Percentiles rank a stretch among this genome's conserved stretches.
Conservation (phyloP, 2,329 filamentous ascomycete genomes). For the Ophiognomonia clavigignenti-juglandacearum region DNA sequence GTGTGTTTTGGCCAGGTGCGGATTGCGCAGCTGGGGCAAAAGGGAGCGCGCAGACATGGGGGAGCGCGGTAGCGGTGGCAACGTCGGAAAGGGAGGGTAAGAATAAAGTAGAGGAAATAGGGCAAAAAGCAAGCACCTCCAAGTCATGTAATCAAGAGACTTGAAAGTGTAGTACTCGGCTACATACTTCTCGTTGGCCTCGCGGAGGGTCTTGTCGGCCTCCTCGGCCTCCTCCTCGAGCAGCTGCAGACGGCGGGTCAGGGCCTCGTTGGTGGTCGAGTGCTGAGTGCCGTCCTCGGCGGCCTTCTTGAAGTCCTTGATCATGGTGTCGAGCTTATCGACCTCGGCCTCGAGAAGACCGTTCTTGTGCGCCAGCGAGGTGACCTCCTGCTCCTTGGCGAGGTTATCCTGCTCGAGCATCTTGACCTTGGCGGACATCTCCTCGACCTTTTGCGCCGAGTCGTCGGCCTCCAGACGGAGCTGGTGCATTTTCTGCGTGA, state of each 20-base stretch:
- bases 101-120: constrained; percentile 4
- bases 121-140: constrained; percentile 17
- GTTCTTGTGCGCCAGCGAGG: constrained; percentile 93
- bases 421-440: constrained; percentile 85
- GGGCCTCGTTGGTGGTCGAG: constrained; percentile 84
- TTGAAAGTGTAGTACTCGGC: constrained; percentile 17
- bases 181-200: constrained; percentile 93
- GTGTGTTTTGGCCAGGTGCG: not conserved
- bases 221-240: constrained; percentile 98
- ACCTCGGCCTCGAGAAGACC: constrained; percentile 82
- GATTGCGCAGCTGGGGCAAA: not conserved
- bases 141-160: constrained; percentile 16
- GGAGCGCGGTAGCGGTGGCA: too few species aligned
- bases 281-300: constrained; percentile 78
- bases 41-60: too few species aligned
- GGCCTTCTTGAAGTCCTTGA: constrained; percentile 84
- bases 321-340: constrained; percentile 80
- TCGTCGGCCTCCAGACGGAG: constrained; percentile 94
- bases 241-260: constrained; percentile 88
- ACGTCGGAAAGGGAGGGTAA: not conserved
- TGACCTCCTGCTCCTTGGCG: constrained; percentile 96
- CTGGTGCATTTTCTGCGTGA: constrained; percentile 79
- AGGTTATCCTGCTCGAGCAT: constrained; percentile 89
- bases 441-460: constrained; percentile 73
- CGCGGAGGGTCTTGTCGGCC: constrained; percentile 91